These are phyloP conservation scores for Hordeum marinum DNA, from an alignment of 176 grass and related monocot genomes.

Conservation along the genomic window DNA sequence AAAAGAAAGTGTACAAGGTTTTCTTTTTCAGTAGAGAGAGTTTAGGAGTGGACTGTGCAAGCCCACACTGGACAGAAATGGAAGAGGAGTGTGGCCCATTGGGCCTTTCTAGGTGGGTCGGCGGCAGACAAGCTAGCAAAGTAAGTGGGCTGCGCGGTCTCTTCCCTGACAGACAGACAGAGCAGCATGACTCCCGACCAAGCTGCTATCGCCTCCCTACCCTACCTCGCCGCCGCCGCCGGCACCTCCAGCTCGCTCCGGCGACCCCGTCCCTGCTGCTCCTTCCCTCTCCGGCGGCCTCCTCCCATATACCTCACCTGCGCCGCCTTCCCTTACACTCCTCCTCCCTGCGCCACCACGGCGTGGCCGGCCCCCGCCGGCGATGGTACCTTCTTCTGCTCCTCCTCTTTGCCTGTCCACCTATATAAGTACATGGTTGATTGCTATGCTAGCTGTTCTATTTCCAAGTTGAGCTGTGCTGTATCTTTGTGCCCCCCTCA, in stretches of 20 bases:
- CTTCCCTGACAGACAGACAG: too few relatives aligned
- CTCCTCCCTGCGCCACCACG: neutral
- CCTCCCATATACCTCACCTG: constrained; percentile 3
- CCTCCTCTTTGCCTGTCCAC: neutral
- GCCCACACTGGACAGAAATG: too few relatives aligned
- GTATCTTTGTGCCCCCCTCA: too few relatives aligned
- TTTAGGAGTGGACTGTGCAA: too few relatives aligned
- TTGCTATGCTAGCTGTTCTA: neutral
- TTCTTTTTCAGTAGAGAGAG: too few relatives aligned
- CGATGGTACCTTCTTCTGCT: neutral
- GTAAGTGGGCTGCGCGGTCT: neutral
- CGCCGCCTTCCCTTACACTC: neutral
- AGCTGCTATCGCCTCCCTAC: neutral
- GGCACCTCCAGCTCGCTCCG: neutral
- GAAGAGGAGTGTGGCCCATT: too few relatives aligned
- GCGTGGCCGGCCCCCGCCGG: neutral
- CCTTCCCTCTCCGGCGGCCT: neutral
- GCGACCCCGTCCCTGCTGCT: neutral
- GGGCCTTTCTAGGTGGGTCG: too few relatives aligned
- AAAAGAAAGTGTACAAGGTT: too few relatives aligned
- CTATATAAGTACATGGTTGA: neutral
- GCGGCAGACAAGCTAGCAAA: too few relatives aligned
- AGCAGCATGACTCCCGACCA: neutral
- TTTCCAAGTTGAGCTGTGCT: neutral
- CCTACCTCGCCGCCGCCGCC: neutral